Base-by-base conservation (phyloP, 1,139 yeast genomes). In the Candida tetrigidarum region DNA sequence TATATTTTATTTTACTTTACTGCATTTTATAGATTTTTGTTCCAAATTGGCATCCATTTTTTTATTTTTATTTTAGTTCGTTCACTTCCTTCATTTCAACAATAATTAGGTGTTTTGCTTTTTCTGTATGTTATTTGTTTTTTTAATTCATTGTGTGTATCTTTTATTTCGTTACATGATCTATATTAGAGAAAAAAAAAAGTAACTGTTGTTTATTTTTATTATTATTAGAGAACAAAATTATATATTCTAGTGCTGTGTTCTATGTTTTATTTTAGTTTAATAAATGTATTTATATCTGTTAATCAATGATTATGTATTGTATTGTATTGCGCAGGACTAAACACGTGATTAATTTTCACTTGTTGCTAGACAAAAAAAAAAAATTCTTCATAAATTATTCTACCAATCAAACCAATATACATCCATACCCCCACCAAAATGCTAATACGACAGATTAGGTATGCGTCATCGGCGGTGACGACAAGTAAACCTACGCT, bases 401-500 rank as follows among this genome's bases (percentile, higher is more conserved):
- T 33, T n/a, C 36, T n/a, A 11, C 9, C 16, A 16, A 18, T 11
- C 16, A 19, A 15, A 5, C 5, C 20, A 2, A 5, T 8, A 30
- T 8, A 30, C 4, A 15, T n/a, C 9, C 15, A 28, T 28, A 7
- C 5, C 5, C 3, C 11, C 10, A 4, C 11, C 26, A 12, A 1
- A 23, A 23, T 3, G 32, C 25, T 26, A 23, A 25, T 26, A 26
- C 39, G 26, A 28, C 34, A 27, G 9, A 19, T 27, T 7, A 11
- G 40, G n/a, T 16, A 37, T 9, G 22, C 29, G 4, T 14, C 39
- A 18, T 15, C 43, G 11, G 23, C 35, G 2, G 23, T 18, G 2
- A 23, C 46, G 3, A 39, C 36, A 3, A 5, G 39, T 2, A 51
- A 71, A 18, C 86, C 86, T 0, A 63, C 73, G 2, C 66, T 84